Conservation (phyloP, 441 rosid species). For the Theobroma grandiflorum region DNA sequence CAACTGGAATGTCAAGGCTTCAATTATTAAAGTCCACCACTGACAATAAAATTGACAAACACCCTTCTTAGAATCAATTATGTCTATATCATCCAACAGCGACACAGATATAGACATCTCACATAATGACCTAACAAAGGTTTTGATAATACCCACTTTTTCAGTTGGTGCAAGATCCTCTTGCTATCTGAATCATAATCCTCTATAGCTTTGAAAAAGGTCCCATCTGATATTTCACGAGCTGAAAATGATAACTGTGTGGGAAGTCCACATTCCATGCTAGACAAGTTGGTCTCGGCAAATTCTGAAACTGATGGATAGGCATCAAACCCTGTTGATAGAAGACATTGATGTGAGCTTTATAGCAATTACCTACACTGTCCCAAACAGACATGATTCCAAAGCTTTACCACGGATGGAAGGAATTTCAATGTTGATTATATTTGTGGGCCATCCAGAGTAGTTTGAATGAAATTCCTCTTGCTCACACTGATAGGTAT, state of each 20-base stretch:
- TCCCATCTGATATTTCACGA: constrained; percentile 95
- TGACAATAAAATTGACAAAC: background rate
- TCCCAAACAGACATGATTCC: constrained; percentile 22
- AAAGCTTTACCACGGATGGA: constrained; percentile 64
- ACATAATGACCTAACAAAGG: constrained; percentile 12
- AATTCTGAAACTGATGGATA: constrained; percentile 74
- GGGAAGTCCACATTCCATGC: constrained; percentile 91
- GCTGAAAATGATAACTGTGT: constrained; percentile 93
- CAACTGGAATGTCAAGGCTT: background rate
- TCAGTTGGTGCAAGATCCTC: constrained; percentile 77
- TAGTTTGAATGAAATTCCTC: constrained; percentile 79
- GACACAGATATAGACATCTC: background rate
- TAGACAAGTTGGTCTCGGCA: constrained; percentile 68
- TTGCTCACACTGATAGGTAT: constrained; percentile 74
- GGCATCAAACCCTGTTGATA: constrained; percentile 58
- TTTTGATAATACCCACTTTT: constrained; percentile 60
- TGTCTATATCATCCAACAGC: background rate
- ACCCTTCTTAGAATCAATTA: constrained; percentile 20
- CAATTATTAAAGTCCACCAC: constrained; percentile 3
- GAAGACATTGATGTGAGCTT: constrained; percentile 34
- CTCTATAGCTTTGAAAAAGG: constrained; percentile 92
- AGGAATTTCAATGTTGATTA: constrained; percentile 95
- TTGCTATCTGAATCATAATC: constrained; percentile 95
- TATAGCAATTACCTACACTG: constrained; percentile 26
- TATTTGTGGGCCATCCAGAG: constrained; percentile 98